Evolutionary conservation across 2,329 filamentous ascomycete genomes (phyloP), one percentile per base, ranked within the genome.

Genomic region (Diaporthe batatas): DNA sequence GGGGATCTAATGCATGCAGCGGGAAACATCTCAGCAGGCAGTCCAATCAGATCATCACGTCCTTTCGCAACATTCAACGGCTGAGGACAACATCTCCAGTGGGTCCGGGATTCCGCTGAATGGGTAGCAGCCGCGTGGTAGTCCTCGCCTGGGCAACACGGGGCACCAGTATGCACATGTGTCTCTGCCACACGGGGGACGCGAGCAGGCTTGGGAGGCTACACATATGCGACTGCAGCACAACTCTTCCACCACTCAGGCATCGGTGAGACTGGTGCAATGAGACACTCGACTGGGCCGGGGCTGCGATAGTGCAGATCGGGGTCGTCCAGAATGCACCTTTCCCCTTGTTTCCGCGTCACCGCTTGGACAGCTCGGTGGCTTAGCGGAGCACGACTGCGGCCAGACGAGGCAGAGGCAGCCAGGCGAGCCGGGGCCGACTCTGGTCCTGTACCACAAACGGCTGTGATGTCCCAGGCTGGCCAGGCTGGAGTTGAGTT

Each of bases 231-330:
- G 54, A 64, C 62, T 55, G 49, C 55, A 62, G 57, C 64, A 47
- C 34, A 62, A 23, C 34, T 29, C 34, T 47, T 65, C 57, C 29
- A 47, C 55, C 44, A 57, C 49, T 53, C 23, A 57, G 59, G 49
- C 51, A 42, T 42, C 36, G 18, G 72, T 73, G 59, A 65, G 55
- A 73, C 68, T 29, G 58, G 34, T 39, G 39, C 29, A 21, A 73
- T 62, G 25, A 49, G 42, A 62, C 64, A 34, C n/a, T 54, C 32
- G 36, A 65, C 47, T n/a, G 34, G 47, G 55, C 57, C 53, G 36
- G 51, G 44, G 39, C 53, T 32, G n/a, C 49, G 23, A n/a, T 44
- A 39, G 59, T 47, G 44, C 36, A 39, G 18, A 64, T 57, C 68
- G 44, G 68, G 23, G 29, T 57, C 21, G 58, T 73, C 34, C 51